Evolutionary conservation across 2,329 filamentous ascomycete genomes (phyloP), one percentile per base, ranked within the genome.

Genomic region (Ceratocystis destructans): DNA sequence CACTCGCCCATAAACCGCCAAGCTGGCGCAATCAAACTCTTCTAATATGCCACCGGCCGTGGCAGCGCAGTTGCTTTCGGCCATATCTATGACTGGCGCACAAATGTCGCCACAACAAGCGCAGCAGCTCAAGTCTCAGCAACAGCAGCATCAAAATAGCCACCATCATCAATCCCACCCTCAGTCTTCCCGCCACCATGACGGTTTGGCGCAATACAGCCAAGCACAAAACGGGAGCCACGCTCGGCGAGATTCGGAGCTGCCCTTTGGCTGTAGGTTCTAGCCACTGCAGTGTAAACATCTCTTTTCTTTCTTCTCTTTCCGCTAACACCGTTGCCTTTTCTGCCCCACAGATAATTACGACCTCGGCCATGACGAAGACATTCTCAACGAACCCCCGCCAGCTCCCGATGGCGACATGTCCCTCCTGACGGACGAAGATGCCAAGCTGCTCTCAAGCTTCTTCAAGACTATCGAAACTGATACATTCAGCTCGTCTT

Each of bases 181-280:
- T 25, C 48, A 59, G n/a, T 57, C 53, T 17, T 57, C 62, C 20
- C 61, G 62, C 55, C 45, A 53, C 45, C 55, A 25, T 37, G 44
- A 31, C 15, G 17, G 10, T 12, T 25, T 22, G 48, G 48, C 46
- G 25, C 62, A 62, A 28, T 31, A 64, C 20, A 55, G 17, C 65
- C 22, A 64, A 37, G 5, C 61, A 63, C 3, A 61, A 20, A 28
- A 37, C 55, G 53, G 25, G 20, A n/a, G 1, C 31, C 45, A 68
- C 37, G 22, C 77, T 15, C 66, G 57, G 17, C 53, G 80, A 71
- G 79, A 83, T 71, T 76, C 79, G 22, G 41, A 81, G 70, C 76
- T 82, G 72, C 82, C 83, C 46, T 88, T 88, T 79, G 86, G 86
- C 72, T 88, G 86, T 88, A 80, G 71, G 85, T 81, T 3, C 12